Evolutionary conservation across 768 basidiomycete species (phyloP), one percentile per base, ranked within the genome.

Genomic region (Infundibulicybe gibba): DNA sequence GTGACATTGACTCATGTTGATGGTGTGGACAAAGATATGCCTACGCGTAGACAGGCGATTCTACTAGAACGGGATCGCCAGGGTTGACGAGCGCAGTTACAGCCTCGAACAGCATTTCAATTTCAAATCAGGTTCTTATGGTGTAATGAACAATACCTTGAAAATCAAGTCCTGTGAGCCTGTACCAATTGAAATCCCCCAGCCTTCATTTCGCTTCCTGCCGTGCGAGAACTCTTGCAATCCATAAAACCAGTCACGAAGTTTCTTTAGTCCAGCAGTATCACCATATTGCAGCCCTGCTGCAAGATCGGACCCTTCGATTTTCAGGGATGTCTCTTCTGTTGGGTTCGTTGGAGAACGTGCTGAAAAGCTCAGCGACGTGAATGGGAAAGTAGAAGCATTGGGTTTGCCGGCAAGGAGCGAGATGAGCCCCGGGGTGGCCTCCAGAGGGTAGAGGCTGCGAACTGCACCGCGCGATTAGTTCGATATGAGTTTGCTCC

Each of bases 381-480:
- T 76, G 64, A 93, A 85, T 1, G 90, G 90, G 67, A 91, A 92
- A 19, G 87, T 83, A 20, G 71, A 66, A n/a, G 80, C 72, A 56
- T 90, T 89, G 11, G 90, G 90, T 60, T 89, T 88, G 20, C 90
- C 90, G 0, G 89, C 90, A 8, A 89, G 74, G 41, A 87, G 61
- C 2, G 81, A 83, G 45, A 89, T 75, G 33, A 84, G 57, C 1
- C 83, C 83, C 0, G 89, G 87, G 5, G 60, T 68, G 14, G 67
- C 69, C 61, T 92, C 90, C 37, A 87, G 71, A 1, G 79, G 83
- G 45, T 79, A 68, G 17, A 90, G 71, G 6, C 78, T 56, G 54
- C 78, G 64, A 44, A 81, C 77, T 81, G 49, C 47, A 52, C 51
- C 25, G 25, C 8, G 25, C 8, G 25, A 25, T 25, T 25, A 25